These are phyloP conservation scores for Xylariales sp. DNA, from an alignment of 2,329 filamentous ascomycete species.

Conservation along the genomic window DNA sequence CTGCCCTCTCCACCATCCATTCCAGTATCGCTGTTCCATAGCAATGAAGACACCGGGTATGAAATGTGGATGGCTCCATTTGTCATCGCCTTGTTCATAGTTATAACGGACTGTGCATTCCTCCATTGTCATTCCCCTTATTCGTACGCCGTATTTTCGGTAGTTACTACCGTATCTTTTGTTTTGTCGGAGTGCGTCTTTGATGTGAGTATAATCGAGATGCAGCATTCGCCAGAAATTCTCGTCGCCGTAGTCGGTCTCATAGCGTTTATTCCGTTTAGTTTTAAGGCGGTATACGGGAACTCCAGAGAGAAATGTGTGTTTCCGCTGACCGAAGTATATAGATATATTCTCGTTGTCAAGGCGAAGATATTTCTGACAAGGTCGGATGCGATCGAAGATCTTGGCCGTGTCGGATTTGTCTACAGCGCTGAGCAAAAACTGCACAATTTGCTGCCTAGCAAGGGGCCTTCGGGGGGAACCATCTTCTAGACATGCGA, in stretches of 20 bases:
- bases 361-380: background rate
- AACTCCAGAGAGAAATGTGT: background rate
- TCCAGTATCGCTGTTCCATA: slow-evolving; percentile 8
- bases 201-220: slow-evolving; percentile 3
- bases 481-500: background rate
- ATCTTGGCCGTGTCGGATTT: background rate
- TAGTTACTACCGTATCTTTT: background rate
- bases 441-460: background rate
- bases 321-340: background rate
- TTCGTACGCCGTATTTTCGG: background rate
- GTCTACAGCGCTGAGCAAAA: slow-evolving; percentile 14
- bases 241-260: background rate
- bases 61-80: slow-evolving; percentile 19
- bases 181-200: background rate
- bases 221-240: slow-evolving; percentile 14
- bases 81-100: background rate
- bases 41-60: slow-evolving; percentile 23
- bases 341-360: background rate
- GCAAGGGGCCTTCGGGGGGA: background rate
- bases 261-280: background rate
- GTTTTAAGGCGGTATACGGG: background rate
- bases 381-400: background rate
- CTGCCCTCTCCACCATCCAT: background rate
- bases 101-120: slow-evolving; percentile 13
- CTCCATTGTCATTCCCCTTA: background rate